Evolutionary conservation across 345 rosid genomes (phyloP), one percentile per base, ranked within the genome.

Genomic region (Eucalyptus regnans): DNA sequence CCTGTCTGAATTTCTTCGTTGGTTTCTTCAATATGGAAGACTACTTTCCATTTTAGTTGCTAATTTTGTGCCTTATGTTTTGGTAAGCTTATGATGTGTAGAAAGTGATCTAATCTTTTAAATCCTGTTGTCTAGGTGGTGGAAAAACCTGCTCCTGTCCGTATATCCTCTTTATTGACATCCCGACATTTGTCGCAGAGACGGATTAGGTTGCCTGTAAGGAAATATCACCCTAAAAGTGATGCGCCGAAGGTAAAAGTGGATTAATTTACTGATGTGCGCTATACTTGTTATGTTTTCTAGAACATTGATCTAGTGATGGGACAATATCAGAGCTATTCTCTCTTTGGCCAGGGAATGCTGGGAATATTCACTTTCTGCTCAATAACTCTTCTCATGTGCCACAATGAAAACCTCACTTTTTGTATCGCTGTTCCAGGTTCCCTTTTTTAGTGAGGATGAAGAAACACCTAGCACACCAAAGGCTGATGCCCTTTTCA

Each of bases 371-470:
- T 48, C 48, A 41, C 48, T 37, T 76, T 20, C 48, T 76, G 84
- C 48, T 41, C 48, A 76, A 20, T 41, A 41, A 76, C 48, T 76
- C 81, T 33, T 33, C 81, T 71, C 25, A 17, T 20, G 84, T 76
- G 84, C 84, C 22, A 37, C 46, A 22, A 76, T 41, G 44, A 71
- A 71, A 71, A 41, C 15, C 84, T 76, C 84, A 76, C 84, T 76
- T 76, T 76, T 76, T 29, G 88, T 29, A 33, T 81, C 90, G 90
- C 84, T 87, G 52, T 89, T 92, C 88, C 95, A 98, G 99, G 95
- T 97, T 90, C 97, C 99, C 60, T 98, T 98, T 93, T 98, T 97
- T 89, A 90, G 92, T 87, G 96, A 95, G 79, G 97, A 96, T 66
- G 98, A 96, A 89, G 98, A 95, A 92, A 92, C 95, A 87, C 94